A percentile compares a stretch with the other conserved stretches of the same genome.
Evolutionary conservation across 2,329 filamentous ascomycete species (phyloP).

Genomic region (Verticillium dahliae): DNA sequence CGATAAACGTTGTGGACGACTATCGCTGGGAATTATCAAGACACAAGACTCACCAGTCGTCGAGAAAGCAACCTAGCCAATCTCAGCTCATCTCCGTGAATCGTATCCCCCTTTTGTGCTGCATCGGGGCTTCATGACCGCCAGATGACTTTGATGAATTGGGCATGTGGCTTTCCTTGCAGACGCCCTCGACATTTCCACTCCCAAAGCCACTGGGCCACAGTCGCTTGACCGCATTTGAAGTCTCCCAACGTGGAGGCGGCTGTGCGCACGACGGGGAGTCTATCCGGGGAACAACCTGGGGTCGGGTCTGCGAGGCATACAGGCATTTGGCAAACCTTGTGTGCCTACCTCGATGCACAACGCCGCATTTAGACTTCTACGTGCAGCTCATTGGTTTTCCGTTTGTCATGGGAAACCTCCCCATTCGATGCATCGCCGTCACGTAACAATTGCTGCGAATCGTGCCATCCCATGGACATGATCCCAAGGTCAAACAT

Average conservation of each 20-base stretch:
- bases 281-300: background rate
- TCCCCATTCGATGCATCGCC: background rate
- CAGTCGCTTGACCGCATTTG: no score
- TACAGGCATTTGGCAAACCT: background rate
- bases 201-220: no score
- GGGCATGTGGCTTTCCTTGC: background rate
- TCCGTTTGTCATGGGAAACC: background rate
- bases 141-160: no score
- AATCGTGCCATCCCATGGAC: background rate
- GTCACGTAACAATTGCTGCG: background rate
- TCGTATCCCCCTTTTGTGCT: background rate
- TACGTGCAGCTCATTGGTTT: background rate
- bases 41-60: background rate
- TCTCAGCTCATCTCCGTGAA: background rate
- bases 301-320: background rate
- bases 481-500: background rate
- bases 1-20: background rate
- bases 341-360: background rate
- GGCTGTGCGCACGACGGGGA: background rate
- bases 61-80: background rate
- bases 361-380: background rate
- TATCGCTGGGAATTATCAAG: background rate
- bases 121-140: background rate
- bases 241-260: no score
- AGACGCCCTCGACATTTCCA: background rate